Conservation (phyloP, 2,329 filamentous ascomycete genomes). For the Apiospora sp. region DNA sequence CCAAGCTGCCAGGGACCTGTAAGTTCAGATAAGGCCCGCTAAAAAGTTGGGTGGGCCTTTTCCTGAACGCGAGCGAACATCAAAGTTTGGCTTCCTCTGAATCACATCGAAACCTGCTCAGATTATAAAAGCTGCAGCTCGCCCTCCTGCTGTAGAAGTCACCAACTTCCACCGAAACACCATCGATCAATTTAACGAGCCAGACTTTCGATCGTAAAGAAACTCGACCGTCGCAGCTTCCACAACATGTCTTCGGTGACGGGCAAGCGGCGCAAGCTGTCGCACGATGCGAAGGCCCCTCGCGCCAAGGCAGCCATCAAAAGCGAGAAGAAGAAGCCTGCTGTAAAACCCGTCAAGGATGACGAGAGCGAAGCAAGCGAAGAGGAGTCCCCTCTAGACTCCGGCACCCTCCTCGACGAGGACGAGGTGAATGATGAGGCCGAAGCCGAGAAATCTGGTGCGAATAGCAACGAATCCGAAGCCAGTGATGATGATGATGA, state of each 20-base stretch:
- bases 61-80: neutral
- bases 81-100: neutral
- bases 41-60: conserved; percentile 19
- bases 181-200: neutral
- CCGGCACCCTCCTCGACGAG: conserved; percentile 35
- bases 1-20: neutral
- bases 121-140: neutral
- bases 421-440: conserved; percentile 35
- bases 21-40: conserved; percentile 9
- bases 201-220: neutral
- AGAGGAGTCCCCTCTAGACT: conserved; percentile 31
- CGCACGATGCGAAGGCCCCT: conserved; percentile 27
- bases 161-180: neutral
- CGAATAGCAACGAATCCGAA: conserved; percentile 27
- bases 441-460: conserved; percentile 41
- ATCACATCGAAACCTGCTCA: neutral
- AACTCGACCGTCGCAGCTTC: neutral
- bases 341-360: neutral
- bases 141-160: too few relatives aligned
- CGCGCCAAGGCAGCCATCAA: neutral
- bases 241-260: conserved; percentile 47
- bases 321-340: conserved; percentile 20
- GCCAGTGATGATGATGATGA: conserved; percentile 38
- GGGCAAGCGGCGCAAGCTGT: conserved; percentile 50
- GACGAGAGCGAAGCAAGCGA: conserved; percentile 9